phyloP scores from a whole-genome alignment of 768 basidiomycete genomes.

The Rhizopogon rudus region DNA sequence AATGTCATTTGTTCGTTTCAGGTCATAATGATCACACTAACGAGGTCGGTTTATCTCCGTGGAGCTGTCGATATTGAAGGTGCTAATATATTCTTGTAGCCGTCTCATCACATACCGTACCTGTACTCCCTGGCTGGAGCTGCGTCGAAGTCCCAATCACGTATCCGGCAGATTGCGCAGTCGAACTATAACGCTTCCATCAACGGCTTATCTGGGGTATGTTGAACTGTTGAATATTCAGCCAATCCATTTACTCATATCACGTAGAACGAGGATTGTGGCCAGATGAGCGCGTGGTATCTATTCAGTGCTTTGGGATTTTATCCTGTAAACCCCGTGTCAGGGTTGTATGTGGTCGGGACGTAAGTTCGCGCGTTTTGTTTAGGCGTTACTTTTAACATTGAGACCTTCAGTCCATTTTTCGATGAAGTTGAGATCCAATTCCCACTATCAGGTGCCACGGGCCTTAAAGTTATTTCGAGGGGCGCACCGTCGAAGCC shows the following conservation, averaged over 20 bases:
- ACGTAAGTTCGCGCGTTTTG: slow-evolving; percentile 39
- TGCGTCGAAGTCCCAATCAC: slow-evolving; percentile 64
- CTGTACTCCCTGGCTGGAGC: slow-evolving; percentile 71
- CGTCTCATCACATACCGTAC: slow-evolving; percentile 85
- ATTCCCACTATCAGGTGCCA: slow-evolving; percentile 35
- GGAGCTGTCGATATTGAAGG: not conserved
- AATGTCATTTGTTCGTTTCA: slow-evolving; percentile 12
- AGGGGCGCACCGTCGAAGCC: slow-evolving; percentile 52
- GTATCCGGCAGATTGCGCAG: slow-evolving; percentile 61
- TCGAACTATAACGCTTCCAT: slow-evolving; percentile 64
- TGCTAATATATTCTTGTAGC: slow-evolving; percentile 35
- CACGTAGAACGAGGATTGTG: slow-evolving; percentile 78
- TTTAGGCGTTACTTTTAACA: not conserved
- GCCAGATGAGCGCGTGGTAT: slow-evolving; percentile 90
- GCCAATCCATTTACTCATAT: not conserved
- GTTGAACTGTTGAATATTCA: slow-evolving; percentile 10
- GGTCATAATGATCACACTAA: slow-evolving; percentile 83
- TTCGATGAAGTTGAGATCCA: slow-evolving; percentile 50
- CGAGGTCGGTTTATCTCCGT: slow-evolving; percentile 45
- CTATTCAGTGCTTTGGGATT: slow-evolving; percentile 80
- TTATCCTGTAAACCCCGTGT: slow-evolving; percentile 81
- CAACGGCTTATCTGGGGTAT: slow-evolving; percentile 67
- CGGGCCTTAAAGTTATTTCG: slow-evolving; percentile 46
- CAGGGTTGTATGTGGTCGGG: slow-evolving; percentile 71
- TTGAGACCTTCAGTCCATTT: slow-evolving; percentile 33